Conservation (phyloP, 2,329 filamentous ascomycete genomes). For the Aaosphaeria arxii region DNA sequence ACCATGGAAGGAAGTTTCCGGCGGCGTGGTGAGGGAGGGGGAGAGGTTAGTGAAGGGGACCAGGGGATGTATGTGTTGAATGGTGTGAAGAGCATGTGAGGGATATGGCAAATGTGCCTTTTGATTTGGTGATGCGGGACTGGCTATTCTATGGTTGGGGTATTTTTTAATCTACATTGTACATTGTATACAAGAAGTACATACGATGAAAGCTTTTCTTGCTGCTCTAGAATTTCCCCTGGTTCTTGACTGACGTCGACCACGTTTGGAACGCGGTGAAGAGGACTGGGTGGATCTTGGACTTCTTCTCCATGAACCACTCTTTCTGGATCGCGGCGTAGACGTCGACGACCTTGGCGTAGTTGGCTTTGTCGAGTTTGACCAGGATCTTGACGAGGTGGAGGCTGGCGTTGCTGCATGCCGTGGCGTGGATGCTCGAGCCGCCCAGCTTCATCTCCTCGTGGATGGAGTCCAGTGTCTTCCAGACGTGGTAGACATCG, state of each 20-base stretch:
- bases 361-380: conserved; percentile 42
- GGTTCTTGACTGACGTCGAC: conserved; percentile 17
- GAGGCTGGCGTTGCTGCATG: conserved; percentile 70
- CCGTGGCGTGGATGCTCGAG: conserved; percentile 69
- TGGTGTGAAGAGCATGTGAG: no score
- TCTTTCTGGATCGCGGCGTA: conserved; percentile 44
- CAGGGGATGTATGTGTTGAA: no score
- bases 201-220: no score
- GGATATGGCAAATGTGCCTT: no score
- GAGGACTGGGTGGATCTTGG: conserved; percentile 40
- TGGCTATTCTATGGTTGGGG: no score
- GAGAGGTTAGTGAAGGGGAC: no score
- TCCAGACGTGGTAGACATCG: conserved; percentile 47
- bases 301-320: conserved; percentile 42
- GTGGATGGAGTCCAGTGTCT: conserved; percentile 66
- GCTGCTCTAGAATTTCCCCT: no score
- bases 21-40: no score
- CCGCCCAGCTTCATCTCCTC: conserved; percentile 59
- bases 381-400: conserved; percentile 64
- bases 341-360: conserved; percentile 36
- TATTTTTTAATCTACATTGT: no score
- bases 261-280: conserved; percentile 50
- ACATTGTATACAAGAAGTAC: no score
- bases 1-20: background rate
- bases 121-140: no score